A percentile compares a stretch with the other conserved stretches of the same genome.
These are phyloP conservation scores for Blastomyces percursus DNA, from an alignment of 2,329 filamentous ascomycete genomes.

Conservation along the genomic window DNA sequence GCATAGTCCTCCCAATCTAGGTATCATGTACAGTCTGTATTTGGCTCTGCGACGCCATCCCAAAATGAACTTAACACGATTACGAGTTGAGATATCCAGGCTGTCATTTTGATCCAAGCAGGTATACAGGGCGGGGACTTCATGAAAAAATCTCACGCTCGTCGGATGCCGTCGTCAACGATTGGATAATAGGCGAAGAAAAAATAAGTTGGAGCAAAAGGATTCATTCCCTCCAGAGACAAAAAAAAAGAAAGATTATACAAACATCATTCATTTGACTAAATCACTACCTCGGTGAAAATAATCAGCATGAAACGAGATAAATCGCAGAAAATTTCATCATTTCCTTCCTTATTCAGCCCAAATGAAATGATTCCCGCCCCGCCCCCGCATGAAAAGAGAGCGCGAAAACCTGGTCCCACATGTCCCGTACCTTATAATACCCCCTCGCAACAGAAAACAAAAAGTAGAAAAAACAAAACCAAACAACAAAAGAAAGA, in stretches of 20 bases:
- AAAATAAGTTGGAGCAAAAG: background rate
- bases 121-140: background rate
- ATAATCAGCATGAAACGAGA: background rate
- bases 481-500: background rate
- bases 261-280: background rate
- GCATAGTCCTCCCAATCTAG: background rate
- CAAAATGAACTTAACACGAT: background rate
- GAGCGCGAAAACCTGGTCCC: background rate
- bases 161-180: background rate
- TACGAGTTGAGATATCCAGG: background rate
- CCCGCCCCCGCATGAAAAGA: background rate
- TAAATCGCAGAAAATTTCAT: background rate
- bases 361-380: background rate
- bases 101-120: background rate
- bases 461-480: background rate
- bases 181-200: background rate
- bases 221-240: background rate
- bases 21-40: background rate
- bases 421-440: background rate
- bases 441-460: background rate
- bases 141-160: background rate
- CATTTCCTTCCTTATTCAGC: background rate
- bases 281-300: background rate
- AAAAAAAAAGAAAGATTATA: background rate
- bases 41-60: background rate